Base-by-base conservation (phyloP, 164 flowering plant genomes). In the Taxillus chinensis region DNA sequence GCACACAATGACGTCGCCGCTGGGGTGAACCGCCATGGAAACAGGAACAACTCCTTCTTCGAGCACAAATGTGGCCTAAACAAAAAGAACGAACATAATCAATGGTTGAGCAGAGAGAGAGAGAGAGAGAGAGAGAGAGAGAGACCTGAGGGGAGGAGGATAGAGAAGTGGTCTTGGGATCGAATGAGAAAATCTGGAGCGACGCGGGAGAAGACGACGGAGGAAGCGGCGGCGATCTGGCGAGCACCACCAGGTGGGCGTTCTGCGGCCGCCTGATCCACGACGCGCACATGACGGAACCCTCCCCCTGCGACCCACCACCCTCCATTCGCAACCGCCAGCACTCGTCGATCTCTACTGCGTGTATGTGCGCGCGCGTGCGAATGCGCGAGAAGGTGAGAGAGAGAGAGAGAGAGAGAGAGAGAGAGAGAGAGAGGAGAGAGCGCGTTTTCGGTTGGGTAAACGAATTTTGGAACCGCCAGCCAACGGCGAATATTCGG, bases 261-360 rank as follows among this genome's bases (percentile, higher is more conserved):
- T 85, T 87, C 39, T 84, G 91, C 41, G 96, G 95, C 61, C 96
- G 79, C 59, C 86, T 77, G 74, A 93, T 87, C 99, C 99, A 90
- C 53, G 95, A 66, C 45, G 86, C 83, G 62, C 90, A 93, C n/a
- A 74, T 64, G 42, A 85, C 86, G 41, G 71, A 38, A 14, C 85
- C 93, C 56, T 84, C 93, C 56, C 70, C 61, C 12, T 51, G 56
- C 73, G 71, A 43, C 49, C 64, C 75, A 0, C 59, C 73, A 38
- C 59, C 75, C 55, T 80, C 83, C 81, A 79, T 81, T 48, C 3
- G 3, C 57, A 7, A 4, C 54, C 5, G 27, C 27, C 27, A 27
- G 27, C 27, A 27, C 27, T 27, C 27, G 27, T 27, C 27, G 27
- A 27, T 27, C 27, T 27, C 27, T 27, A 27, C 27, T 27, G 27